phyloP scores from a whole-genome alignment of 805 yeast genomes.

The Pichia cabralensis region DNA sequence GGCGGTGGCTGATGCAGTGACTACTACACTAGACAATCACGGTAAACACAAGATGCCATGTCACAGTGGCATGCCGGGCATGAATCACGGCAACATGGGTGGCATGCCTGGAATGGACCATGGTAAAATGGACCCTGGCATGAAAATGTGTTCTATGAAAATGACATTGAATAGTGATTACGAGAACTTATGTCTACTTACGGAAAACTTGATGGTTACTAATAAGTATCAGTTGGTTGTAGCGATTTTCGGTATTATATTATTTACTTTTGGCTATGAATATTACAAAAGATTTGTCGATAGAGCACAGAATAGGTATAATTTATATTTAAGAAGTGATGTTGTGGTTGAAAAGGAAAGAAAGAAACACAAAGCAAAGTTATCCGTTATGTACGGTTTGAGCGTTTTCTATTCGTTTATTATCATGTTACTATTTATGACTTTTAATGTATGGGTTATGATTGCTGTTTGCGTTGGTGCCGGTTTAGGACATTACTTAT shows the following conservation, averaged over 20 bases:
- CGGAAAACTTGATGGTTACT: constrained; percentile 31
- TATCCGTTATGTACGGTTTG: constrained; percentile 29
- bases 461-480: constrained; percentile 33
- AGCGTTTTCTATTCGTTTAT: constrained; percentile 35
- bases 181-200: constrained; percentile 33
- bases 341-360: constrained; percentile 13
- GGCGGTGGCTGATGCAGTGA: no score
- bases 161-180: constrained; percentile 37
- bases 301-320: constrained; percentile 16
- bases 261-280: constrained; percentile 30
- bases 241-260: constrained; percentile 25
- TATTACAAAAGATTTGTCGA: constrained; percentile 20
- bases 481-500: constrained; percentile 28
- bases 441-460: constrained; percentile 39
- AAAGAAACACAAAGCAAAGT: constrained; percentile 17
- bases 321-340: constrained; percentile 2
- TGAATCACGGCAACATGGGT: constrained; percentile 16
- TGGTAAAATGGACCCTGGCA: constrained; percentile 12
- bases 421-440: constrained; percentile 40
- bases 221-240: constrained; percentile 25
- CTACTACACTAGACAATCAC: no score
- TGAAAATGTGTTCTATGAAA: constrained; percentile 26
- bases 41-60: no score
- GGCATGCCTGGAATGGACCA: constrained; percentile 6
- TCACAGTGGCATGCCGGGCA: no score